phyloP scores from a whole-genome alignment of 2,329 filamentous ascomycete species.

The Colletotrichum tropicale region DNA sequence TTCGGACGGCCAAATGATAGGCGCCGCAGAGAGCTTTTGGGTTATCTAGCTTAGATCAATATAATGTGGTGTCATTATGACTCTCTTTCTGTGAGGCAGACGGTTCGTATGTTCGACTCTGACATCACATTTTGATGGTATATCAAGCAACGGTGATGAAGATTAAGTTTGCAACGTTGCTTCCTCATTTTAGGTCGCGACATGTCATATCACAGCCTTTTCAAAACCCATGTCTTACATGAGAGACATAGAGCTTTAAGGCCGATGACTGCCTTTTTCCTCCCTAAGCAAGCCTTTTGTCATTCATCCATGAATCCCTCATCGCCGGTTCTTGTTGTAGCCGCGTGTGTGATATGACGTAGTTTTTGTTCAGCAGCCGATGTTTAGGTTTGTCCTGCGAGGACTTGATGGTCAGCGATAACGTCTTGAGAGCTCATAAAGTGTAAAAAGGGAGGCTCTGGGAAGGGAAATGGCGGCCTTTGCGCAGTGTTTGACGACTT shows the following conservation, averaged over 20 bases:
- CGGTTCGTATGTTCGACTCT: background rate
- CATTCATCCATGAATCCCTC: background rate
- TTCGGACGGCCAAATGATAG: background rate
- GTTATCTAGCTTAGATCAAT: background rate
- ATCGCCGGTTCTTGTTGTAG: background rate
- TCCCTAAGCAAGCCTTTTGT: background rate
- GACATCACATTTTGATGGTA: background rate
- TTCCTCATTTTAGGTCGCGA: background rate
- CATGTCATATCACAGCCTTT: background rate
- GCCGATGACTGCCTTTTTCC: background rate
- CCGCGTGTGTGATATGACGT: background rate
- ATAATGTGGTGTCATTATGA: background rate
- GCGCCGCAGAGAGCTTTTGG: background rate
- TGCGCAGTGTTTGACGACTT: background rate
- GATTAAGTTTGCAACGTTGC: background rate
- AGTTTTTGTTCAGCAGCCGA: background rate
- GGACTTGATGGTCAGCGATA: background rate
- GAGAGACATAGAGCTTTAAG: background rate
- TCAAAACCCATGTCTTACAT: background rate
- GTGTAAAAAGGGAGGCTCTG: background rate
- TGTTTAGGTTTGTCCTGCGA: background rate
- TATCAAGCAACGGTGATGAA: background rate
- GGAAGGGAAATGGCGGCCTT: background rate
- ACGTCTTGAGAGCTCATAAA: background rate
- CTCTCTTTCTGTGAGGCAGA: background rate